These are phyloP conservation scores for Rachicladosporium sp. DNA, from an alignment of 2,329 filamentous ascomycete species.

Conservation along the genomic window DNA sequence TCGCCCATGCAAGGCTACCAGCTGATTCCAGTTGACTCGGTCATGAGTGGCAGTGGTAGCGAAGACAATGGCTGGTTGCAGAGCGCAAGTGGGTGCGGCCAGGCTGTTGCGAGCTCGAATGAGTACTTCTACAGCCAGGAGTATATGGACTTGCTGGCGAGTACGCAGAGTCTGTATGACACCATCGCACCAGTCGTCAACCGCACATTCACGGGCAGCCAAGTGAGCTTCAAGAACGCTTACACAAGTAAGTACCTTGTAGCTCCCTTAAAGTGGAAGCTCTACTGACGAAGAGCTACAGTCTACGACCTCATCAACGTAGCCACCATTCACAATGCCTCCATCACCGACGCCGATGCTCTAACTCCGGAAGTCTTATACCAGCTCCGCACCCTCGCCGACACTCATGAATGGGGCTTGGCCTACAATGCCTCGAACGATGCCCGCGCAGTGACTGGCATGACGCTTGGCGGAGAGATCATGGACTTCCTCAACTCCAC, in stretches of 20 bases:
- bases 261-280: not conserved
- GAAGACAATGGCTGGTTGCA: constrained; percentile 48
- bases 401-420: constrained; percentile 68
- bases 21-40: constrained; percentile 61
- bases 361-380: constrained; percentile 47
- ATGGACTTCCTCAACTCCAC: constrained; percentile 33
- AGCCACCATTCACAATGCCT: constrained; percentile 49
- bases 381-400: constrained; percentile 61
- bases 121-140: constrained; percentile 41
- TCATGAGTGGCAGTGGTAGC: constrained; percentile 46
- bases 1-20: constrained; percentile 71
- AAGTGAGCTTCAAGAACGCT: constrained; percentile 48
- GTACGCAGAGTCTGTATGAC: constrained; percentile 44
- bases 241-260: constrained; percentile 36
- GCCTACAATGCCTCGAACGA: constrained; percentile 55
- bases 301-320: constrained; percentile 53
- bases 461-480: constrained; percentile 35
- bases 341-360: constrained; percentile 44
- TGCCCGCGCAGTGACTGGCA: constrained; percentile 34
- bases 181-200: constrained; percentile 41
- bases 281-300: not conserved
- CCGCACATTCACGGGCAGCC: constrained; percentile 33
- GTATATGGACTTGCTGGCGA: constrained; percentile 37
- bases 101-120: constrained; percentile 45
- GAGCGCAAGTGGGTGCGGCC: constrained; percentile 42